Evolutionary conservation across 2,329 filamentous ascomycete genomes (phyloP).

Genomic region (Atkinsonella texensis): DNA sequence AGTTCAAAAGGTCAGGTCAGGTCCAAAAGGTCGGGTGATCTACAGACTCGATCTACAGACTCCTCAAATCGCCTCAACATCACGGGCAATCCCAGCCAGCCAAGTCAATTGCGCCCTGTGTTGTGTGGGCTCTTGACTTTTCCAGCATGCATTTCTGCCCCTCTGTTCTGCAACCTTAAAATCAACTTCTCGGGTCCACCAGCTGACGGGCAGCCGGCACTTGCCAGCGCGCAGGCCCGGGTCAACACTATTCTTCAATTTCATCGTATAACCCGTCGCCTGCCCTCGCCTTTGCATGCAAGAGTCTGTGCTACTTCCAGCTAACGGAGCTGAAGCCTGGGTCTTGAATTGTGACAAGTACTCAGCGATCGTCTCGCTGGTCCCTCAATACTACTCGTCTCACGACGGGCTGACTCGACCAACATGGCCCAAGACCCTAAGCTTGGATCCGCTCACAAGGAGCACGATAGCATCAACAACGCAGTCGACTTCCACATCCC

Average conservation of each 20-base stretch:
- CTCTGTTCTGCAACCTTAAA: neutral
- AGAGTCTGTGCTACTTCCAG: neutral
- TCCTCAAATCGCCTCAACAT: too few species aligned
- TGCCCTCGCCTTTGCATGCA: neutral
- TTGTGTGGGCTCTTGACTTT: neutral
- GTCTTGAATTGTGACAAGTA: neutral
- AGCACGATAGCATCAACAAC: constrained; percentile 1
- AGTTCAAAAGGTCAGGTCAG: too few species aligned
- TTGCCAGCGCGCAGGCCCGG: too few species aligned
- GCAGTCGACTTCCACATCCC: neutral
- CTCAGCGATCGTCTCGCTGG: neutral
- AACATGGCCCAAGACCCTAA: constrained; percentile 6
- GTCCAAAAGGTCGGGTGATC: too few species aligned
- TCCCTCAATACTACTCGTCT: neutral
- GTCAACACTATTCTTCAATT: neutral
- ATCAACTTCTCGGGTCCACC: neutral
- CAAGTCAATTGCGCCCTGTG: too few species aligned
- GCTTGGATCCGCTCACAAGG: constrained; percentile 7
- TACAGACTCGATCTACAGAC: too few species aligned
- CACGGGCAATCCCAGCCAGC: too few species aligned
- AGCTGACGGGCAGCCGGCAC: too few species aligned
- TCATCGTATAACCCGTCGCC: neutral
- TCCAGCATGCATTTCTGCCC: too few species aligned
- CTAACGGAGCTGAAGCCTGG: neutral
- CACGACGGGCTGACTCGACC: neutral